Conservation (phyloP, 2,329 filamentous ascomycete genomes). For the Camillea tinctor region DNA sequence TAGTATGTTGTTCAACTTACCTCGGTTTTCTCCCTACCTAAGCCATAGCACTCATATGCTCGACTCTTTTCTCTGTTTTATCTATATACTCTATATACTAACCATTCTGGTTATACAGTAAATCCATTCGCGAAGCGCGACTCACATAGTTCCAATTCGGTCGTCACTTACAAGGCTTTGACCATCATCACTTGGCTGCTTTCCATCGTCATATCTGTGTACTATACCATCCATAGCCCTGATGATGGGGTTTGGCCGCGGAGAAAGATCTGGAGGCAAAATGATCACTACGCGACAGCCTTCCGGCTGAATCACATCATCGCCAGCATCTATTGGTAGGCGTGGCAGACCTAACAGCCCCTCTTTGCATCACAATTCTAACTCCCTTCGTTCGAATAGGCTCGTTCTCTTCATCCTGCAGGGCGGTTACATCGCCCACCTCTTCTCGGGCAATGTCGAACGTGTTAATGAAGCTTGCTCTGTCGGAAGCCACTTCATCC, state of each 20-base stretch:
- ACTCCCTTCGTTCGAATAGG: conserved; percentile 42
- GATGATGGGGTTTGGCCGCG: conserved; percentile 58
- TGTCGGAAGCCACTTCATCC: conserved; percentile 80
- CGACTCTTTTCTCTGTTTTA: too few species aligned
- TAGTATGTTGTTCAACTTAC: conserved; percentile 19
- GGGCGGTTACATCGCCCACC: conserved; percentile 69
- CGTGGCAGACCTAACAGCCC: conserved; percentile 2
- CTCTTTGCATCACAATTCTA: neutral
- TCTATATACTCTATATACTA: conserved; percentile 5
- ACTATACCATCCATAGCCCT: conserved; percentile 68
- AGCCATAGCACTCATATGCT: too few species aligned
- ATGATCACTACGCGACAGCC: conserved; percentile 63
- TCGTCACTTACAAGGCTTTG: conserved; percentile 74
- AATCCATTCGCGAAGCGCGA: conserved; percentile 77
- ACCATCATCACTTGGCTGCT: conserved; percentile 74
- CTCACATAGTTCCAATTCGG: conserved; percentile 56
- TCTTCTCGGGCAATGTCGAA: conserved; percentile 67
- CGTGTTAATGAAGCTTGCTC: conserved; percentile 69
- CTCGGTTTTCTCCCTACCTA: too few species aligned
- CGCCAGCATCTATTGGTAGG: conserved; percentile 73
- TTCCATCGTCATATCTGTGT: conserved; percentile 68
- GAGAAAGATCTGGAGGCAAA: conserved; percentile 73
- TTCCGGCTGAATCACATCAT: conserved; percentile 71
- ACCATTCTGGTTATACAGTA: conserved; percentile 41
- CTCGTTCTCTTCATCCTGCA: conserved; percentile 73